Evolutionary conservation across 140 eudicot genomes (phyloP), one percentile per base, ranked within the genome.

Genomic region (Flaveria floridana): DNA sequence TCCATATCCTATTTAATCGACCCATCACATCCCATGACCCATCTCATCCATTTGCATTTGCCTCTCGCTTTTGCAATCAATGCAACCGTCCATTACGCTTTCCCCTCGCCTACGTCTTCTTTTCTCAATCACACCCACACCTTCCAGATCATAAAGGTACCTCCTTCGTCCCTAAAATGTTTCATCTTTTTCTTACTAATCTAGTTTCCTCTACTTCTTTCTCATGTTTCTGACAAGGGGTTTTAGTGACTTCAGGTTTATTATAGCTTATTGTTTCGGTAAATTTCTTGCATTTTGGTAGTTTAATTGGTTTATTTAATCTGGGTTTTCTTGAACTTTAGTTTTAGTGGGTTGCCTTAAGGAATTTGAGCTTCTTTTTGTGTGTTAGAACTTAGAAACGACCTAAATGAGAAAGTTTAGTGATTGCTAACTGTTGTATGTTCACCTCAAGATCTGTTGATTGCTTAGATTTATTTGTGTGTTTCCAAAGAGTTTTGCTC

Each of bases 1-100:
- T 76, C 51, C 67, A 47, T 68, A 71, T 73, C 19, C 65, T 58
- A 34, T 34, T 34, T 34, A 34, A 34, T 34, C 41, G 41, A 34
- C 41, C 41, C 41, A 34, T 34, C 41, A 5, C 41, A 34, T 34
- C 41, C 1, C 8, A 34, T 30, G 3, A 26, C 37, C 1, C 8
- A 34, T 3, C 65, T 15, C 65, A 58, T 58, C 65, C 1, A 34
- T 34, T 48, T 10, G 11, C 1, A 34, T 34, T 48, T 11, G 11
- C 51, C 64, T 79, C 74, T 72, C 73, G 57, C 79, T 66, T 79
- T 79, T 68, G 42, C 83, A 66, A 79, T 79, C 68, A 79, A 79
- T 79, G 79, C 83, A 79, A 73, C 83, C 51, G 70, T 15, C 75
- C 44, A 71, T 71, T 37, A 77, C 56, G 58, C 50, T 34, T 62